Percentiles rank a stretch among this genome's conserved stretches.
Conservation (phyloP, 129 eudicot genomes). For the Flaveria trinervia region DNA sequence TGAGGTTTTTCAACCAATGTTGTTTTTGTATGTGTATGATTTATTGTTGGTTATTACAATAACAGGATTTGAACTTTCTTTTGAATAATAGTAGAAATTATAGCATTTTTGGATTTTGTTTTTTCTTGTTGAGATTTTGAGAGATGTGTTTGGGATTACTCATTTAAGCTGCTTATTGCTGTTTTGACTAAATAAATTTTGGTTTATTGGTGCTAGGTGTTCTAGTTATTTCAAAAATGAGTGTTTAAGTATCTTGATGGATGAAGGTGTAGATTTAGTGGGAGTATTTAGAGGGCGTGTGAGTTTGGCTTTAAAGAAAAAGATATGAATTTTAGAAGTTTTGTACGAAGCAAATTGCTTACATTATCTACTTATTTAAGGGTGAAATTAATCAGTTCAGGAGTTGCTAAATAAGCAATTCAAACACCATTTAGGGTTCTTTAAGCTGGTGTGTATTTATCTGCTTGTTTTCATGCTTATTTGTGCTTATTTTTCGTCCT, state of each 20-base stretch:
- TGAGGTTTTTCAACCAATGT: not conserved
- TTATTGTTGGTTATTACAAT: not conserved
- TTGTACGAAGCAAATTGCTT: not conserved
- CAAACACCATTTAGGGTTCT: not conserved
- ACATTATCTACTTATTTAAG: not conserved
- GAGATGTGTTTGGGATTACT: not conserved
- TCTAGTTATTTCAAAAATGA: too few relatives aligned
- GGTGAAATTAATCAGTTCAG: not conserved
- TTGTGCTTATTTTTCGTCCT: too few relatives aligned
- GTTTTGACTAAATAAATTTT: not conserved
- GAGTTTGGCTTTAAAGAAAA: too few relatives aligned
- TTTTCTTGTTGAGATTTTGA: not conserved
- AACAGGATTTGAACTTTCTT: not conserved
- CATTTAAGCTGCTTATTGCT: not conserved
- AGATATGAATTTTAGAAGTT: not conserved
- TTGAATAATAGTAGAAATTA: not conserved
- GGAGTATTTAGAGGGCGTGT: too few relatives aligned
- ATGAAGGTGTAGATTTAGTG: too few relatives aligned
- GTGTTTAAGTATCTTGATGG: too few relatives aligned
- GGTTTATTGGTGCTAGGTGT: too few relatives aligned
- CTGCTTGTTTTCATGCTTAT: not conserved
- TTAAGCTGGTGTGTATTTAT: not conserved
- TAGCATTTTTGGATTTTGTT: not conserved
- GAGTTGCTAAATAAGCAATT: not conserved
- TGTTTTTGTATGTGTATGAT: not conserved